Evolutionary conservation across 1,139 yeast species (phyloP), one percentile per base, ranked within the genome.

Genomic region (Suhomyces yuchorum): DNA sequence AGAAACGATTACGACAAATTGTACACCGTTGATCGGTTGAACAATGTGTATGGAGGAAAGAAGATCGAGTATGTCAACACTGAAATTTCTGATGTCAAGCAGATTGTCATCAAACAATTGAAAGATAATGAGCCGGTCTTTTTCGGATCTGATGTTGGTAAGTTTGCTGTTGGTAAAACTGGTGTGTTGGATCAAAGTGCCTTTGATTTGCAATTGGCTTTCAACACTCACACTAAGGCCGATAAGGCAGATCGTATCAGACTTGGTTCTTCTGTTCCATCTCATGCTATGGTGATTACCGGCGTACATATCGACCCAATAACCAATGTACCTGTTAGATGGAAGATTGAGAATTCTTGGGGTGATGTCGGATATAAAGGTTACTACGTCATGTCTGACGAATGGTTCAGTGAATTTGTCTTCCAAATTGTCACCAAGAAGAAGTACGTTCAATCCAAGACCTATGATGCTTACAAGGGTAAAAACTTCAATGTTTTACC

Each of bases 291-390:
- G 96, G 78, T 84, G 17, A 80, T 89, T 56, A 81, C 85, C 24
- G 88, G 84, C 14, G 93, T 86, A 41, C 92, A 87, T 65, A 59
- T 75, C 44, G 79, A 74, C 50, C 65, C 69, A 8, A 47, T 50
- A 15, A 54, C 66, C 15, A 61, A 62, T 19, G 67, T 72, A 47
- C 93, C 96, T 8, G 69, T 82, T 11, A 79, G 96, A 62, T 88
- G 92, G 83, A 81, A 85, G 64, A 90, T 89, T 46, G 92, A 88
- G 64, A 88, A 88, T 70, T 86, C 95, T 3, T 88, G 96, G 96
- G 96, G 96, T 53, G 87, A 78, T 39, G 74, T 78, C 7, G 96
- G 96, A 52, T 77, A 77, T 45, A 85, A 85, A 58, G 96, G 96
- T 12, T 83, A 79, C 65, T 88, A 78, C 61, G 75, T 85, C 51